phyloP scores from a whole-genome alignment of 345 rosid genomes.

The Eucalyptus albens region DNA sequence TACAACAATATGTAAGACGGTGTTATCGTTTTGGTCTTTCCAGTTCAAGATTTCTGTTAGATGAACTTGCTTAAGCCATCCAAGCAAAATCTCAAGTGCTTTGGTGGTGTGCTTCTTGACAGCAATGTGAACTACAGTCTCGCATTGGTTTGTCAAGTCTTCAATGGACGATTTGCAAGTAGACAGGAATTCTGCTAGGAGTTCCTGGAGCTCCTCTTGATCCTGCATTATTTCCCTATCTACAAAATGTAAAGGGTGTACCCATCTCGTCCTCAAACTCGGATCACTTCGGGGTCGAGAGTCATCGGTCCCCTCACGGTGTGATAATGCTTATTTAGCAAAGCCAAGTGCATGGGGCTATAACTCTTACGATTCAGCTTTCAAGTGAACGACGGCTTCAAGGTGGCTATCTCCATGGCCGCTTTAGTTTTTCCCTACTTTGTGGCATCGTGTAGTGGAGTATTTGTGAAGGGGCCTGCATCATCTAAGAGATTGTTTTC shows the following conservation, averaged over 20 bases:
- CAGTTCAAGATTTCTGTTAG: no score
- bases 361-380: not conserved
- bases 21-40: no score
- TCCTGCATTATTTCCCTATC: not conserved
- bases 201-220: no score
- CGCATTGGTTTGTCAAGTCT: no score
- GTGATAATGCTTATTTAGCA: not conserved
- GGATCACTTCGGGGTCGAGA: not conserved
- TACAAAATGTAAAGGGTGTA: not conserved
- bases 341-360: not conserved
- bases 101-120: no score
- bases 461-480: not conserved
- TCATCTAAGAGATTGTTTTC: not conserved
- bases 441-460: not conserved
- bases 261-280: not conserved
- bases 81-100: no score
- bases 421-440: accelerated
- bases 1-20: no score
- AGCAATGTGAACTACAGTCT: no score
- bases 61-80: no score
- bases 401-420: not conserved
- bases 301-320: not conserved
- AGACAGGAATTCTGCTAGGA: no score
- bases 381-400: not conserved
- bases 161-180: no score